Evolutionary conservation across 108 stramenopile species (phyloP).

Genomic region (Pseudonitzschia pungens): DNA sequence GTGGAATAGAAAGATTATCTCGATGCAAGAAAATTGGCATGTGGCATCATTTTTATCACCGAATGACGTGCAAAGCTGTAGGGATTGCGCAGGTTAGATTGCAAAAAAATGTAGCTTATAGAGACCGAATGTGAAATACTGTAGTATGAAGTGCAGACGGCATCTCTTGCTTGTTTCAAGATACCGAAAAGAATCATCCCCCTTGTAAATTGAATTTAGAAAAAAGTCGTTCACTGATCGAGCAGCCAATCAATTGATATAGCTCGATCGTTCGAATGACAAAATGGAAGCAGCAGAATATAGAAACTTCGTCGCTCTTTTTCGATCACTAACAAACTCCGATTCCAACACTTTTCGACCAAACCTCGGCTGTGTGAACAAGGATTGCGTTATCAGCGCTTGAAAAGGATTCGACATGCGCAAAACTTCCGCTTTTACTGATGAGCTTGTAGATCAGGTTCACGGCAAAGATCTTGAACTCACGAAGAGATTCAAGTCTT

Average conservation of each 20-base stretch:
- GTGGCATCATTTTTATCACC: no score
- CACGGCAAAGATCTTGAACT: conserved; percentile 59
- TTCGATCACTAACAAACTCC: conserved; percentile 4
- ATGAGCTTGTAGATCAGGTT: conserved; percentile 53
- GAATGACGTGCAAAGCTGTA: no score
- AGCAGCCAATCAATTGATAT: no score
- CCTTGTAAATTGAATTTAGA: background rate
- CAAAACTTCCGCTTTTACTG: conserved; percentile 30
- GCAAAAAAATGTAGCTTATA: background rate
- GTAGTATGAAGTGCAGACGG: background rate
- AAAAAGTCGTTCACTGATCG: background rate
- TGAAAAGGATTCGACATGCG: conserved; percentile 23
- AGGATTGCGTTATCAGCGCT: conserved; percentile 22
- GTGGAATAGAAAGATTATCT: no score
- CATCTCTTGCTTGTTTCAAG: background rate
- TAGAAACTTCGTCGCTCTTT: background rate
- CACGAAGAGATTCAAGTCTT: conserved; percentile 45
- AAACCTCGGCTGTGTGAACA: conserved; percentile 36
- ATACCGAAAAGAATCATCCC: background rate
- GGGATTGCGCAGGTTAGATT: background rate
- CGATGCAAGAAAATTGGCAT: no score
- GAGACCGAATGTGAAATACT: background rate
- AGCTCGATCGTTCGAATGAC: no score
- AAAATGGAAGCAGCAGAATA: no score
- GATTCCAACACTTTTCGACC: conserved; percentile 40